Percentiles rank a stretch among this genome's conserved stretches.
Evolutionary conservation across 1,139 yeast genomes (phyloP).

Genomic region (Geotrichum restrictum): DNA sequence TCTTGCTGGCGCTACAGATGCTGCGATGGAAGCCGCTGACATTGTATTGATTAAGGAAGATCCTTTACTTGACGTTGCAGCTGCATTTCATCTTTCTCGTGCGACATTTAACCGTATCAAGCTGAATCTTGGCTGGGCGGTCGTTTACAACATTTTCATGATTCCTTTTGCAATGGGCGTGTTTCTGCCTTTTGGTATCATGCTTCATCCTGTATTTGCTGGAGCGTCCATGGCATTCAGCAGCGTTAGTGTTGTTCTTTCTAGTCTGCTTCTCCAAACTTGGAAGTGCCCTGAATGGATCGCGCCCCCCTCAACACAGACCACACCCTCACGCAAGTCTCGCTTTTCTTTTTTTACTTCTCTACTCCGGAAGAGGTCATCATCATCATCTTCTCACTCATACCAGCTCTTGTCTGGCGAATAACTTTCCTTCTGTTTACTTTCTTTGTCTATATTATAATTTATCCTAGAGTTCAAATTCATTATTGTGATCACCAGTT

Average conservation of each 20-base stretch:
- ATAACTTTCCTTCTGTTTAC: neutral
- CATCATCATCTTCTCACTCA: neutral
- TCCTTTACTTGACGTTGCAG: slow-evolving; percentile 61
- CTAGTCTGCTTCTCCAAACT: slow-evolving; percentile 58
- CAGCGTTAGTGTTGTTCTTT: slow-evolving; percentile 80
- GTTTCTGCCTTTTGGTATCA: slow-evolving; percentile 70
- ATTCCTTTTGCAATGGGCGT: slow-evolving; percentile 96
- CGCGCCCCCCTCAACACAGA: neutral
- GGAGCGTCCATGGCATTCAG: slow-evolving; percentile 87
- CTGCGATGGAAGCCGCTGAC: slow-evolving; percentile 94
- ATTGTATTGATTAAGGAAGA: slow-evolving; percentile 55
- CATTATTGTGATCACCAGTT: no score
- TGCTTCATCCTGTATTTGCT: slow-evolving; percentile 89
- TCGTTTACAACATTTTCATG: slow-evolving; percentile 79
- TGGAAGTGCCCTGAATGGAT: slow-evolving; percentile 40
- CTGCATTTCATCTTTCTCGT: slow-evolving; percentile 68
- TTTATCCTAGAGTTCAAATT: no score
- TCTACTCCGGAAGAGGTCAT: neutral
- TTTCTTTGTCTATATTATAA: no score
- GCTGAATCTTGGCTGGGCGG: slow-evolving; percentile 79
- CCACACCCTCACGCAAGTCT: neutral
- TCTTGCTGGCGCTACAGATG: slow-evolving; percentile 86
- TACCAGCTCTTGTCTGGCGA: slow-evolving; percentile 1
- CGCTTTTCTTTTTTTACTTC: neutral
- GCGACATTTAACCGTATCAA: slow-evolving; percentile 73